Base-by-base conservation (phyloP, 345 rosid species). In the Arabis hirsuta region DNA sequence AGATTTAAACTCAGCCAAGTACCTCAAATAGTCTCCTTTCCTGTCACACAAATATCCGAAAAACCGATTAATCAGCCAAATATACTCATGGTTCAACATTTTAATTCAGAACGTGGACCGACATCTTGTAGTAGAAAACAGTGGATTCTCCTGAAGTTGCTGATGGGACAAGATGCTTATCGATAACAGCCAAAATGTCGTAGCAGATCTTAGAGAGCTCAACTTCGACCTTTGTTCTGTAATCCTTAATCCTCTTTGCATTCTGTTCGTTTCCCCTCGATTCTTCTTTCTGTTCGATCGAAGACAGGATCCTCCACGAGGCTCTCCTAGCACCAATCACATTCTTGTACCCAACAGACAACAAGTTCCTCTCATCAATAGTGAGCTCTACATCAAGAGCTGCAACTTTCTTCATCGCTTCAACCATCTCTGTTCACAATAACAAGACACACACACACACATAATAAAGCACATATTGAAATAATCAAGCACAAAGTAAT, bases 251-350 rank as follows among this genome's bases (percentile, higher is more conserved):
- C 78, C 87, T 85, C 82, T 81, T 90, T 54, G 70, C 91, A 71
- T 92, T 83, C 27, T 82, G 85, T 39, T 92, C 82, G 12, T 88
- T 85, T 24, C 98, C 92, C 71, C 76, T 88, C 16, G 85, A 69
- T 67, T 84, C 96, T 82, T 92, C 98, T 83, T 87, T 89, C 83
- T 89, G 94, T 54, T 92, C 96, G 6, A 92, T 85, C 51, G 91
- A 88, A 57, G 96, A 90, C 36, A 91, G 75, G 46, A 87, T 85
- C 72, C 89, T 70, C 92, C 89, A 85, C 1, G 87, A 85, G 0
- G 92, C 89, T 57, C 96, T 89, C 69, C 96, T 86, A 12, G 90
- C 82, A 34, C 97, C 96, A 66, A 89, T 91, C 60, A 91, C 91
- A 69, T 91, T 91, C 79, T 89, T 91, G 78, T 91, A 91, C 2